phyloP scores from a whole-genome alignment of 2,329 filamentous ascomycete species.

The Emergomyces orientalis region DNA sequence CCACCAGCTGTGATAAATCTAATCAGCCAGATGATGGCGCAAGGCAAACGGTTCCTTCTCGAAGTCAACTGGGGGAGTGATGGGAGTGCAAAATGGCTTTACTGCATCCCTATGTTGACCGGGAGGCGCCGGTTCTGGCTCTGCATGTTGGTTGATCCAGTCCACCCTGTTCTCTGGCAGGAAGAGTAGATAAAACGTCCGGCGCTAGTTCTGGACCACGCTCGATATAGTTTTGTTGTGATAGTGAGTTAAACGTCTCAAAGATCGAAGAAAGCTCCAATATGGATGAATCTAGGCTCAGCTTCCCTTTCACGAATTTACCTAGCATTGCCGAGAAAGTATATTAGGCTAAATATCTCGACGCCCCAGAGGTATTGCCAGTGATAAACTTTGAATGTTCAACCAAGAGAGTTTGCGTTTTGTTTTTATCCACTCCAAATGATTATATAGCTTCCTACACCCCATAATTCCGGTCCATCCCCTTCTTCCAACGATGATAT shows the following conservation, averaged over 20 bases:
- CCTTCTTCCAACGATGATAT: not conserved
- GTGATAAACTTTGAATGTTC: not conserved
- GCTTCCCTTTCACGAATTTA: not conserved
- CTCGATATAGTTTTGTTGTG: not conserved
- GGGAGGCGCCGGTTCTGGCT: slow-evolving; percentile 20
- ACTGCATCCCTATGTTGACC: slow-evolving; percentile 23
- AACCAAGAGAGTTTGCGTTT: not conserved
- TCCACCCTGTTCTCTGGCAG: slow-evolving; percentile 17
- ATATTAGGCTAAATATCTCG: not conserved
- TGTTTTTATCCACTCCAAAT: not conserved
- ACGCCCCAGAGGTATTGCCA: not conserved
- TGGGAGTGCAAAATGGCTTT: slow-evolving; percentile 20
- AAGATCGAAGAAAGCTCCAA: not conserved
- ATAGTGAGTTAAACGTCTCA: not conserved
- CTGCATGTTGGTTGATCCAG: slow-evolving; percentile 20
- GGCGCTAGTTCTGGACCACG: no score
- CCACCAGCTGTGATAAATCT: slow-evolving; percentile 14
- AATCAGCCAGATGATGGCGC: slow-evolving; percentile 16
- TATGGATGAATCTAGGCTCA: not conserved
- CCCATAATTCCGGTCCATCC: not conserved
- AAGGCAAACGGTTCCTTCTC: slow-evolving; percentile 17
- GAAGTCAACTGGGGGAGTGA: slow-evolving; percentile 21
- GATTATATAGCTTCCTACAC: not conserved
- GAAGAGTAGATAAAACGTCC: not conserved
- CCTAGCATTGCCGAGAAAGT: not conserved